Conservation (phyloP, 2,329 filamentous ascomycete species). For the Sclerotinia nivalis region DNA sequence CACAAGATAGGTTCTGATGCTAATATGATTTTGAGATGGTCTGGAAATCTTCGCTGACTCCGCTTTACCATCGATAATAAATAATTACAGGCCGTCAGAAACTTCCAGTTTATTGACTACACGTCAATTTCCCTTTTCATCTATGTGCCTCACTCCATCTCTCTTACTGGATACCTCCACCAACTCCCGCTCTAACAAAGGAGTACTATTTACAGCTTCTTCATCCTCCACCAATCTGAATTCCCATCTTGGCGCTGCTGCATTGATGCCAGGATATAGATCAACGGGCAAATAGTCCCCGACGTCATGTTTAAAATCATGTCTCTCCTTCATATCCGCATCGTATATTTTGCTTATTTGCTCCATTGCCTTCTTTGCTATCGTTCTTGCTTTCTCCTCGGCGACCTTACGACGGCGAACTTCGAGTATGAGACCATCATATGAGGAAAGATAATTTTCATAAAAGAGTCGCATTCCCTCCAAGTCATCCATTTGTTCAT, state of each 20-base stretch:
- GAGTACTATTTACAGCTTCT: constrained; percentile 29
- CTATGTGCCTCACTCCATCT: constrained; percentile 33
- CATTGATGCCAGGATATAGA: constrained; percentile 77
- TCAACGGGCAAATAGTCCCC: constrained; percentile 86
- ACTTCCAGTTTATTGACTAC: background rate
- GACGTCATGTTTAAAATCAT: constrained; percentile 77
- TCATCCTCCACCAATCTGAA: constrained; percentile 30
- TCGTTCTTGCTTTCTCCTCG: constrained; percentile 70
- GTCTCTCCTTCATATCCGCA: constrained; percentile 70
- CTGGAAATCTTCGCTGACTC: background rate
- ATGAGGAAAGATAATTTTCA: constrained; percentile 80
- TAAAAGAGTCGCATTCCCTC: constrained; percentile 79
- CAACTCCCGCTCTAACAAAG: constrained; percentile 32
- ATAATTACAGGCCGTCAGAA: background rate
- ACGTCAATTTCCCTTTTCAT: background rate
- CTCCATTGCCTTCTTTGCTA: constrained; percentile 76
- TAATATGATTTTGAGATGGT: background rate
- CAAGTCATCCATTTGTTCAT: constrained; percentile 71
- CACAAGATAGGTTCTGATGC: background rate
- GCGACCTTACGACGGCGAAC: constrained; percentile 72
- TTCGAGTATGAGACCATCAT: constrained; percentile 82
- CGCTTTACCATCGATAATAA: background rate
- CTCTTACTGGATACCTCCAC: constrained; percentile 36
- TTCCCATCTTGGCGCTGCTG: constrained; percentile 40
- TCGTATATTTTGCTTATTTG: constrained; percentile 75